Evolutionary conservation across 2,329 filamentous ascomycete genomes (phyloP), one percentile per base, ranked within the genome.

Genomic region (Cordyceps farinosa): DNA sequence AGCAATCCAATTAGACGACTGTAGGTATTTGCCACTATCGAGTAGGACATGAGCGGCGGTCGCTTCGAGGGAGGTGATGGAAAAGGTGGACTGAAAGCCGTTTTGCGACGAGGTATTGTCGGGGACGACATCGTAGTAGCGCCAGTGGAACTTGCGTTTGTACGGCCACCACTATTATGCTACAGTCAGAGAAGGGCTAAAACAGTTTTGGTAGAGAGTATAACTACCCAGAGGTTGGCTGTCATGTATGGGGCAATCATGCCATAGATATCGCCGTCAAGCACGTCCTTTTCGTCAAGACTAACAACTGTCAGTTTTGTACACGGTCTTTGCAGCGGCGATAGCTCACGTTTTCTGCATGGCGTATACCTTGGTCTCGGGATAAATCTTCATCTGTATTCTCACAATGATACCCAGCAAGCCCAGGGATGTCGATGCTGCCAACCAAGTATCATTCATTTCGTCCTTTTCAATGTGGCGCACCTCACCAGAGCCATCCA

Each of bases 61-160:
- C 2, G 76, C 81, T 66, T 82, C 80, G 63, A 78, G 44, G 11
- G 76, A 70, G 0, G 80, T 78, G 30, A 82, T 70, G 42, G 80
- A 82, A 67, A 83, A 83, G 27, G 80, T 83, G 65, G 78, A 81
- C 65, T 83, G 80, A 69, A 82, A 82, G 9, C 79, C 81, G 64
- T 82, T 68, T 65, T 83, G 80, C 42, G 71, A 66, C 57, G 75
- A 78, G 11, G 72, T 71, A 47, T 74, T 72, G n/a, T 69, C 65
- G 0, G 76, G 72, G 3, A 82, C 73, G n/a, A 75, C 69, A 67
- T 82, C 79, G 68, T 83, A 83, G 71, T 81, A 82, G n/a, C 80
- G 75, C 71, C 78, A 79, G 70, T 82, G 80, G 69, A 83, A 83
- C 68, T 82, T 82, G 65, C 70, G 73, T 65, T 79, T 76, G 68